A percentile compares a stretch with the other conserved stretches of the same genome.
Conservation (phyloP, 345 rosid genomes). For the Arabis hirsuta region DNA sequence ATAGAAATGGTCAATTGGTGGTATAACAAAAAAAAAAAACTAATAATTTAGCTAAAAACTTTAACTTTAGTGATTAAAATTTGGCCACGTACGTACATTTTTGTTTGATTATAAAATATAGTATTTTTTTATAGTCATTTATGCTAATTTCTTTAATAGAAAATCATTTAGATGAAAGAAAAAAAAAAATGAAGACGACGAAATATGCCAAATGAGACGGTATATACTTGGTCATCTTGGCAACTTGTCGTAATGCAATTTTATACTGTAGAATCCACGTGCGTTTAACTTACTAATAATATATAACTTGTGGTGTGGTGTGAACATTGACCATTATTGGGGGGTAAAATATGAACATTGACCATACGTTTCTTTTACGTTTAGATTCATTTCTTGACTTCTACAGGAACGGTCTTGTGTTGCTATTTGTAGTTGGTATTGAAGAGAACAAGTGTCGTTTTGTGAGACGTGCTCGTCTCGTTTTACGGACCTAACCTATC, state of each 20-base stretch:
- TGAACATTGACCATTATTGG: too few species aligned
- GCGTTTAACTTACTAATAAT: constrained; percentile 12
- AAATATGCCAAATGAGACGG: constrained; percentile 10
- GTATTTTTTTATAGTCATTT: too few species aligned
- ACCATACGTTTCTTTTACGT: constrained; percentile 28
- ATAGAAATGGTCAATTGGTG: too few species aligned
- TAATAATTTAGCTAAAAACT: too few species aligned
- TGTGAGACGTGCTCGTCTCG: constrained; percentile 21
- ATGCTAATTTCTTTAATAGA: too few species aligned
- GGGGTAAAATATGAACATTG: not conserved
- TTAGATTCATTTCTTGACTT: constrained; percentile 26
- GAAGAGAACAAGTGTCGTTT: constrained; percentile 29
- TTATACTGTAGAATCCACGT: constrained; percentile 31
- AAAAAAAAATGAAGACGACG: not conserved
- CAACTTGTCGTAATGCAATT: constrained; percentile 31
- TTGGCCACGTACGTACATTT: too few species aligned
- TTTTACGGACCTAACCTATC: constrained; percentile 27
- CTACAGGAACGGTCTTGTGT: not conserved
- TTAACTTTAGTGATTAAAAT: too few species aligned
- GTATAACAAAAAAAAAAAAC: too few species aligned
- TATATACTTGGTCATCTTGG: constrained; percentile 14
- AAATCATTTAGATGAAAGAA: too few species aligned
- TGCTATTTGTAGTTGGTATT: constrained; percentile 23
- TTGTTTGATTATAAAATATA: too few species aligned
- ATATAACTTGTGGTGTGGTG: not conserved